Conservation (phyloP, 2,329 filamentous ascomycete genomes). For the Beauveria sp. region DNA sequence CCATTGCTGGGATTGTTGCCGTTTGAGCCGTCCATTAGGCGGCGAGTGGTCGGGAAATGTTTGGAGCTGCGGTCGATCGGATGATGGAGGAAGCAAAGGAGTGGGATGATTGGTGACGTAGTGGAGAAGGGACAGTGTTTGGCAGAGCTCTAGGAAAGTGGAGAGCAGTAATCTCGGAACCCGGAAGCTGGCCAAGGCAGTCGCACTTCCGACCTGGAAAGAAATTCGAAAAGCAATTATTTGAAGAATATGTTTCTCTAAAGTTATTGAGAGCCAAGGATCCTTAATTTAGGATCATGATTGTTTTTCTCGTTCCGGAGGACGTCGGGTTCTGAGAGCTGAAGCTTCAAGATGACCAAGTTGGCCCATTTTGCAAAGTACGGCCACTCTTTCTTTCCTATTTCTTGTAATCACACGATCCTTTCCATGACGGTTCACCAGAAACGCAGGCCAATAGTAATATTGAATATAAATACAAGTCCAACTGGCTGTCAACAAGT, state of each 20-base stretch:
- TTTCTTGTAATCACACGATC: background rate
- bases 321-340: background rate
- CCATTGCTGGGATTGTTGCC: background rate
- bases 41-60: background rate
- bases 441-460: too few species aligned
- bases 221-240: background rate
- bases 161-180: background rate
- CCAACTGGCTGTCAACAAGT: too few species aligned
- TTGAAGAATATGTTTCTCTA: background rate
- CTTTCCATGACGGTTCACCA: too few species aligned
- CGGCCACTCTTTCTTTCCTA: background rate
- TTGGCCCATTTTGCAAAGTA: too few species aligned
- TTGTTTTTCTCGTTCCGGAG: background rate
- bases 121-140: background rate
- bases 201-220: background rate
- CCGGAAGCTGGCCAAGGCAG: background rate
- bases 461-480: too few species aligned
- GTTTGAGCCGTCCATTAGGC: slow-evolving; percentile 2
- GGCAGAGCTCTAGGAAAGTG: slow-evolving; percentile 4
- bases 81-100: background rate
- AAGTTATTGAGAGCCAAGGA: background rate
- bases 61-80: background rate
- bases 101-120: slow-evolving; percentile 1
- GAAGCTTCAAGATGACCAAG: background rate
- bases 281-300: too few species aligned